Evolutionary conservation across 2,329 filamentous ascomycete genomes (phyloP).

Genomic region (Claviceps digitariae): DNA sequence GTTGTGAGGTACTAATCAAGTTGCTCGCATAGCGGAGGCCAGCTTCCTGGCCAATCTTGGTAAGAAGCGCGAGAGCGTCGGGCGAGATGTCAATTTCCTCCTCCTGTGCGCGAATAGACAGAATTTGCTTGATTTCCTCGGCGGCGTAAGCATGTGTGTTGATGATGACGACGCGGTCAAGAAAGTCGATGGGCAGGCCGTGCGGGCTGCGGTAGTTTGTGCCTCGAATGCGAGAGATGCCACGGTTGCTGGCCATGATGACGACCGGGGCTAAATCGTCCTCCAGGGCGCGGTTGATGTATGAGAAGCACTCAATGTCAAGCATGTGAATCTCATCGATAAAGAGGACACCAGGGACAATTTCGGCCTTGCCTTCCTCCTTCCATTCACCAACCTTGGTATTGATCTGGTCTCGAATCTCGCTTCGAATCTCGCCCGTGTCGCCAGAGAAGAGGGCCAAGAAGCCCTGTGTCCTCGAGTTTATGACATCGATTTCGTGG

Average conservation of each 20-base stretch:
- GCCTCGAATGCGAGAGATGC: constrained; percentile 79
- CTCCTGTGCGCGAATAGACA: constrained; percentile 84
- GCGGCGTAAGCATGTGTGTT: constrained; percentile 73
- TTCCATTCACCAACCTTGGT: constrained; percentile 99
- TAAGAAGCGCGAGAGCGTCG: constrained; percentile 81
- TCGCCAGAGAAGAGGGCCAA: constrained; percentile 94
- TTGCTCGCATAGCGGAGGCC: constrained; percentile 95
- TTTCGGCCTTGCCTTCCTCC: constrained; percentile 97
- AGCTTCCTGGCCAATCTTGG: constrained; percentile 88
- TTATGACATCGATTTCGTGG: constrained; percentile 99
- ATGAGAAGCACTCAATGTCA: constrained; percentile 97
- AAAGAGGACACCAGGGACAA: constrained; percentile 92
- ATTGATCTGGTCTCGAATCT: constrained; percentile 97
- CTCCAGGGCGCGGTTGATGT: constrained; percentile 93
- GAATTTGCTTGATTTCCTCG: constrained; percentile 84
- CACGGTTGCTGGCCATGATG: constrained; percentile 98
- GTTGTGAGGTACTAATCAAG: constrained; percentile 85
- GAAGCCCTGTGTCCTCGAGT: constrained; percentile 96
- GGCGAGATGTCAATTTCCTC: constrained; percentile 88
- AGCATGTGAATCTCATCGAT: constrained; percentile 99
- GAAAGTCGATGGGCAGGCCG: constrained; percentile 85
- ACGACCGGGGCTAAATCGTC: constrained; percentile 91
- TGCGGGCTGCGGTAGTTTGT: constrained; percentile 91
- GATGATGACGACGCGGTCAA: constrained; percentile 92
- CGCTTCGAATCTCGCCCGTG: constrained; percentile 92